Evolutionary conservation across 2,329 filamentous ascomycete species (phyloP), one percentile per base, ranked within the genome.

Genomic region (Claviceps monticola): DNA sequence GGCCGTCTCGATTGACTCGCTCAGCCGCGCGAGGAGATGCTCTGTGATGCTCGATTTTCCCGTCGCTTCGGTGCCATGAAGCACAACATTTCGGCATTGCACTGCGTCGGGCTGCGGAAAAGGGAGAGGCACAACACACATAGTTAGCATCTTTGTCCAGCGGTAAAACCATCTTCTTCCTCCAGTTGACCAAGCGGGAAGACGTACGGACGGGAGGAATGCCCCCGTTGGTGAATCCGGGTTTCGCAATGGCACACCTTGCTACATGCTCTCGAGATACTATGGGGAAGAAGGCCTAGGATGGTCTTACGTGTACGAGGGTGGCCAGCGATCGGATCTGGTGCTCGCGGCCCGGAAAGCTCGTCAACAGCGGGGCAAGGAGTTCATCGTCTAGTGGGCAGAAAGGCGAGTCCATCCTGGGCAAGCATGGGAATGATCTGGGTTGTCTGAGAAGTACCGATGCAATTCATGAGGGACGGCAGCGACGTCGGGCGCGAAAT

Each of bases 61-160:
- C 0, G 90, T 95, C 2, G 88, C 84, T 61, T 90, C 83, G 34
- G 89, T 80, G 49, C 93, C 93, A 65, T 97, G 83, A 48, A 94
- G 67, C 21, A 96, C 81, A 11, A 96, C 66, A 54, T 86, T 86
- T 11, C 80, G 73, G 52, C 85, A 86, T 52, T 80, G 83, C 34
- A 86, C 83, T n/a, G 83, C 74, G 46, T 71, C 67, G 21, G 81
- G 78, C 80, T 87, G 62, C 11, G 42, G 43, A 16, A 29, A 34
- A 9, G 9, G 14, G 4, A n/a, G 5, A 29, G 11, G 38, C 38
- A 41, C n/a, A n/a, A 34, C n/a, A n/a, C n/a, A 41, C 5, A 41
- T 19, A 23, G 42, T 44, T 44, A 44, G 42, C 42, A 41, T n/a
- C 8, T 17, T 41, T n/a, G 16, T n/a, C n/a, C 14, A 16, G 16